phyloP scores from a whole-genome alignment of 352 stramenopile species.

The Pythium pectinolyticum region DNA sequence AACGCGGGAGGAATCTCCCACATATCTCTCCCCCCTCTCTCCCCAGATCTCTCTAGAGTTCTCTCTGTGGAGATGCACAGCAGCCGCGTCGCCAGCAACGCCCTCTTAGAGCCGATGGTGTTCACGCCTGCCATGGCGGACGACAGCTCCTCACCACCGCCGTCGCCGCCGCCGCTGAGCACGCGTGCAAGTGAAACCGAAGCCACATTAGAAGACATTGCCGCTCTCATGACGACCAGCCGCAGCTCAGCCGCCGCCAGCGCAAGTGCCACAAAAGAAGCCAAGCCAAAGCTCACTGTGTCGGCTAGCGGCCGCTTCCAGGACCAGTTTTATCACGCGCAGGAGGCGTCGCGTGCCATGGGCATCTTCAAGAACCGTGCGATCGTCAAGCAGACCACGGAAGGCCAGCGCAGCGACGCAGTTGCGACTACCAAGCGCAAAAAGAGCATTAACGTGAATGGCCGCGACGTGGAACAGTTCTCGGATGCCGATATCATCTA shows the following conservation, averaged over 20 bases:
- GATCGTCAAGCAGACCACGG: conserved; percentile 51
- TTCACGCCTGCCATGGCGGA: background rate
- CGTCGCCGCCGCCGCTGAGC: conserved; percentile 20
- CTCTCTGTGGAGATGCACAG: background rate
- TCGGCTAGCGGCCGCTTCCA: conserved; percentile 83
- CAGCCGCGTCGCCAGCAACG: background rate
- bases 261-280: conserved; percentile 1
- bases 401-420: conserved; percentile 28
- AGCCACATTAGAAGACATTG: conserved; percentile 28
- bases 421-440: conserved; percentile 34
- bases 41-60: background rate
- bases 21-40: no score
- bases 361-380: conserved; percentile 76
- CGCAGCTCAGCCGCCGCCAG: conserved; percentile 7
- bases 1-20: background rate
- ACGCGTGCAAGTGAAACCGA: conserved; percentile 7
- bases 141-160: conserved; percentile 6
- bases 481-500: conserved; percentile 83
- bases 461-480: conserved; percentile 83
- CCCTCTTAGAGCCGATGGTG: no score
- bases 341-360: conserved; percentile 77
- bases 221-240: conserved; percentile 21
- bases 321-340: conserved; percentile 86
- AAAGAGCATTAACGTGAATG: conserved; percentile 70
- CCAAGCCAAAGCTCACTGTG: conserved; percentile 70